Evolutionary conservation across 768 basidiomycete genomes (phyloP), one percentile per base, ranked within the genome.

Genomic region (Dentipellis fragilis): DNA sequence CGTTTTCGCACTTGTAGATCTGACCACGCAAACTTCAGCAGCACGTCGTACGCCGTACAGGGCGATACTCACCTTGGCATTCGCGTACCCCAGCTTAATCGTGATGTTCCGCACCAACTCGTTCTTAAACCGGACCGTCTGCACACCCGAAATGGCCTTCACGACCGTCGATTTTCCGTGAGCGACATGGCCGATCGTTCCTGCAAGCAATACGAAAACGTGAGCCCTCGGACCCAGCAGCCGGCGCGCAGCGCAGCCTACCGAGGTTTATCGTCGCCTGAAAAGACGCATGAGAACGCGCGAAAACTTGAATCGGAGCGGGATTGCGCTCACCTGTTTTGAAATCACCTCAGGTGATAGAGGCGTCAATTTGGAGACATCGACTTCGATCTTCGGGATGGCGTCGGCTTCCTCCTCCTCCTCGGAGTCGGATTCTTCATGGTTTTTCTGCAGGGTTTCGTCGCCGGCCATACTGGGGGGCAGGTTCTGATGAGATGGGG

Each of bases 121-220:
- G 71, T 97, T 98, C 79, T 99, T 99, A 73, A 99, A 98, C 64
- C 95, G 82, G 49, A 98, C 96, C 16, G 96, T 98, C 83, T 89
- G 88, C 16, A 97, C 95, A 7, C 96, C 94, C 10, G 95, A 97
- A 68, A 99, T 98, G 34, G 96, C 96, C 74, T 97, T 94, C 57
- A 98, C 95, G 55, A 97, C 93, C 7, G 90, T 94, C 54, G 89
- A 93, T 75, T 93, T 93, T 64, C 90, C 92, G 77, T 93, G 93
- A 17, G 95, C 95, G 79, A 99, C 95, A 80, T 98, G 95, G 54
- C 94, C 95, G 67, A 99, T 99, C 21, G 94, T 99, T 62, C 92
- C 94, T 92, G 63, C 48, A 54, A 52, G 29, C 47, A 49, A 47
- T 55, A 39, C 54, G 17, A 61, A 22, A 34, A 4, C 22, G 16